These are phyloP conservation scores for Collybia sordida DNA, from an alignment of 768 basidiomycete genomes.

Conservation along the genomic window DNA sequence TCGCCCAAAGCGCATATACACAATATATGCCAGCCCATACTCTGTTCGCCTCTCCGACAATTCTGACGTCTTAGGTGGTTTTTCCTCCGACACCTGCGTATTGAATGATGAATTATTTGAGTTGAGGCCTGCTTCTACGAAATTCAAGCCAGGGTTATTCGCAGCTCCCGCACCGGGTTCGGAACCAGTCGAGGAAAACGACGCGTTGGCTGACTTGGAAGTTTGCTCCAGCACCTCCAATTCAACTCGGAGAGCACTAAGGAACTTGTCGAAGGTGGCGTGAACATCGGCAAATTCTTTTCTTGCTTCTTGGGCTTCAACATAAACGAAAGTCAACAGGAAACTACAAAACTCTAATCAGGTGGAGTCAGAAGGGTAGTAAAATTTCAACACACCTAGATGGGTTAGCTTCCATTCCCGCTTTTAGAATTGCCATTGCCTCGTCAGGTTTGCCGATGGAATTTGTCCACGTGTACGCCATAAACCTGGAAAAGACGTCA, in stretches of 20 bases:
- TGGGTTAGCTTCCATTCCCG: conserved; percentile 87
- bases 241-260: conserved; percentile 60
- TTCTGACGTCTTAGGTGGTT: conserved; percentile 54
- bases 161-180: conserved; percentile 4
- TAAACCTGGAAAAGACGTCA: conserved; percentile 60
- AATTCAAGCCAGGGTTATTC: not conserved
- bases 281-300: conserved; percentile 68
- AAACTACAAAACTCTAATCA: conserved; percentile 51
- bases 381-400: conserved; percentile 48
- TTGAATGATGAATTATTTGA: conserved; percentile 45
- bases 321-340: conserved; percentile 87
- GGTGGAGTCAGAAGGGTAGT: not conserved
- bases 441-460: conserved; percentile 79
- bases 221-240: conserved; percentile 60
- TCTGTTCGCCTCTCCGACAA: conserved; percentile 60
- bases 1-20: conserved; percentile 92
- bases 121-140: conserved; percentile 9
- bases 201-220: conserved; percentile 25
- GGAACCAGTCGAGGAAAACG: conserved; percentile 1
- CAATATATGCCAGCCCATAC: conserved; percentile 77
- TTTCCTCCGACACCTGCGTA: conserved; percentile 53
- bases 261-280: conserved; percentile 68
- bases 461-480: conserved; percentile 84
- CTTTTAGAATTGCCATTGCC: conserved; percentile 73
- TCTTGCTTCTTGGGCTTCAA: conserved; percentile 66